Evolutionary conservation across 1,284 basidiomycete genomes (phyloP), one percentile per base, ranked within the genome.

Genomic region (Ceratobasidium sp.): DNA sequence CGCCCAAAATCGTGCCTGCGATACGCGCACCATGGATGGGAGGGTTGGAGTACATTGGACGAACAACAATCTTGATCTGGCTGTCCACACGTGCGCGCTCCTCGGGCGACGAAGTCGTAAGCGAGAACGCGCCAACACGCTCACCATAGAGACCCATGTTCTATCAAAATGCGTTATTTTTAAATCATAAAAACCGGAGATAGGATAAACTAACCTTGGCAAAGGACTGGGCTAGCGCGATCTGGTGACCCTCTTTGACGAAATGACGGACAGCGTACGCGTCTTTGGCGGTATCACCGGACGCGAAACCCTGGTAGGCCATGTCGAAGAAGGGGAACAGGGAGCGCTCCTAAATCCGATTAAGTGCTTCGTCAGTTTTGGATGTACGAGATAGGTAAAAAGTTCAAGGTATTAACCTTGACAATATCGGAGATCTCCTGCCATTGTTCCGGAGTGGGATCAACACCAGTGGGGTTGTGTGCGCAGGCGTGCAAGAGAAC

Each of bases 121-220:
- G 82, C 26, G 94, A 96, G 87, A 99, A 95, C n/a, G 94, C 92
- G 23, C 96, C 96, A 73, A 95, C 94, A 80, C 96, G 94, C 83
- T 98, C 96, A 77, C 96, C 98, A 82, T 99, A 99, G 47, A 99
- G 87, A 75, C 98, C 97, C 88, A 98, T 97, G 86, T 99, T 99
- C 88, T 83, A 38, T 77, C 63, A 30, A 76, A 76, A 52, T 7
- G 35, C 35, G 35, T 38, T 38, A 5, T 38, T 38, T 38, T 38
- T 38, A 38, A 38, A 38, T 38, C 35, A 43, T 18, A 4, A 47
- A 38, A 28, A 18, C 2, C 16, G 43, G 47, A 26, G 1, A 55
- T 26, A 30, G 21, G 21, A n/a, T 21, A 21, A 21, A 75, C 80
- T 71, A 35, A 83, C 83, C 85, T 99, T 99, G 70, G 98, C 98